phyloP scores from a whole-genome alignment of 345 rosid species.

The Hypericum perforatum region DNA sequence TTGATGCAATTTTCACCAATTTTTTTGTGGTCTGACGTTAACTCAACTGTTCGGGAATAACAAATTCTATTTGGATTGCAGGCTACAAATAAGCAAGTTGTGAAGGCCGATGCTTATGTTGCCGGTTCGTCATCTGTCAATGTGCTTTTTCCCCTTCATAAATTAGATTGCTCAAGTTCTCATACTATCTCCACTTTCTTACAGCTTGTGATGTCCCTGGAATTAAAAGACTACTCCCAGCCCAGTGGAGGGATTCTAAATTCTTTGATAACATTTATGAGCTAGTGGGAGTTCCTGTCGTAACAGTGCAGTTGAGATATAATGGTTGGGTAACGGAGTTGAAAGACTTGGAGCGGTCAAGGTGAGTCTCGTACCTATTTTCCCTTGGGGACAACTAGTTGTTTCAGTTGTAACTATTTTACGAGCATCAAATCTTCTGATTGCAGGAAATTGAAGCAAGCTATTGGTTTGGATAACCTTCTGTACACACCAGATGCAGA shows the following conservation, averaged over 20 bases:
- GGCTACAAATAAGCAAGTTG: slow-evolving; percentile 76
- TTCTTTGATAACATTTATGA: slow-evolving; percentile 73
- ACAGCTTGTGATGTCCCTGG: slow-evolving; percentile 96
- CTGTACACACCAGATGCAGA: slow-evolving; percentile 97
- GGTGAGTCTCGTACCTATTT: slow-evolving; percentile 31
- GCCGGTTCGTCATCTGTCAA: slow-evolving; percentile 38
- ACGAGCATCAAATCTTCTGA: slow-evolving; percentile 3
- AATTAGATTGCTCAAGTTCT: not conserved
- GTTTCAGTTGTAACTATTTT: not conserved
- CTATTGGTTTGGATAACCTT: slow-evolving; percentile 84
- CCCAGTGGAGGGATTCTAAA: slow-evolving; percentile 62
- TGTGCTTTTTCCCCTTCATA: not conserved
- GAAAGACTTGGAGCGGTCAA: slow-evolving; percentile 64
- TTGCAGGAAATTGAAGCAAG: slow-evolving; percentile 66
- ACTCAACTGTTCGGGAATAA: no score
- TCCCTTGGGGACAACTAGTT: no score
- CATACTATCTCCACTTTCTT: slow-evolving; percentile 7
- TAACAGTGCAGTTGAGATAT: slow-evolving; percentile 88
- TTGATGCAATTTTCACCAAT: no score
- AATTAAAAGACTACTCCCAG: slow-evolving; percentile 83
- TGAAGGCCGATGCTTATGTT: slow-evolving; percentile 91
- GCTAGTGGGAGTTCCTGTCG: slow-evolving; percentile 89
- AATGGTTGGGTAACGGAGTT: slow-evolving; percentile 97
- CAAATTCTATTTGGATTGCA: slow-evolving; percentile 13
- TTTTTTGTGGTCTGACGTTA: no score